phyloP scores from a whole-genome alignment of 1,284 basidiomycete genomes.

The Kwoniella shivajii region DNA sequence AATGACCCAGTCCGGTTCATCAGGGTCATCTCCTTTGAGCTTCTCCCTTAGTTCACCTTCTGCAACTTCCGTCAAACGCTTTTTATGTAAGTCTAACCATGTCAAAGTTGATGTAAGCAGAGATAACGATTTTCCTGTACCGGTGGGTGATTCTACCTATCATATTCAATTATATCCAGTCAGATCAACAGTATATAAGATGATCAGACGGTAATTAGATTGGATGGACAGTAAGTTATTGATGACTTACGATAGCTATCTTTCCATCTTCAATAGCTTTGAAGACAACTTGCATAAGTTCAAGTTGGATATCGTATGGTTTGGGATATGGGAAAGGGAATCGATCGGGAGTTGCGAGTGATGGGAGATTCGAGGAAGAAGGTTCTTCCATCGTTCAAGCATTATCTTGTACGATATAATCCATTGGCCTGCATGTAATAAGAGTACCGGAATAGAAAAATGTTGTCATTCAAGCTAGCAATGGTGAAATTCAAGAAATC shows the following conservation, averaged over 20 bases:
- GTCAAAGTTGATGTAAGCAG: constrained; percentile 76
- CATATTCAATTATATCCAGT: too few species aligned
- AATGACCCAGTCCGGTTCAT: constrained; percentile 76
- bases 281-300: constrained; percentile 88
- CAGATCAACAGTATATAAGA: background rate
- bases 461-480: too few species aligned
- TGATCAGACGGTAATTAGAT: background rate
- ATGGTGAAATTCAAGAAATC: background rate
- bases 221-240: too few species aligned
- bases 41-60: constrained; percentile 36
- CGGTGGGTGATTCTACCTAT: constrained; percentile 76
- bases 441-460: too few species aligned
- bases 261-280: constrained; percentile 69
- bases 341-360: constrained; percentile 63
- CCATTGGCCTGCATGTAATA: background rate
- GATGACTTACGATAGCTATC: constrained; percentile 65
- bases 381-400: background rate
- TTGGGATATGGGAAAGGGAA: constrained; percentile 79
- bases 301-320: constrained; percentile 84
- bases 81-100: constrained; percentile 64
- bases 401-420: too few species aligned
- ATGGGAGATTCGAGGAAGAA: background rate
- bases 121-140: constrained; percentile 87
- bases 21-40: constrained; percentile 41
- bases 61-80: constrained; percentile 28